Evolutionary conservation across 129 eudicot genomes (phyloP).

Genomic region (Cynara cardunculus): DNA sequence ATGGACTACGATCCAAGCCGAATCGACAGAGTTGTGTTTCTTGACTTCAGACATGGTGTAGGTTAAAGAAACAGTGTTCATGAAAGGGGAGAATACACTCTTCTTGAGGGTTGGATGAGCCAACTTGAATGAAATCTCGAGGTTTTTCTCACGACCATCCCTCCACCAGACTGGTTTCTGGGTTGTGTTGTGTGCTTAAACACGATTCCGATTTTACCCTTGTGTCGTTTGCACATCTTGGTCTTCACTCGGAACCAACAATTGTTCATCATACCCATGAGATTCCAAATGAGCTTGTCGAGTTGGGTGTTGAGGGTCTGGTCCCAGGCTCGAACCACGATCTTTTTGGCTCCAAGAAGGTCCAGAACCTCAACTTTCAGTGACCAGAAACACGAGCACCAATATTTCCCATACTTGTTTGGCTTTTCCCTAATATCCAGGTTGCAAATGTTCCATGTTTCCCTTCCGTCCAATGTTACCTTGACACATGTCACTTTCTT

Average conservation of each 20-base stretch:
- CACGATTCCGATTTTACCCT: slow-evolving; percentile 84
- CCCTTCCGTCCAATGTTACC: slow-evolving; percentile 92
- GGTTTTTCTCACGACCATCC: slow-evolving; percentile 90
- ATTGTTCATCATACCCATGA: slow-evolving; percentile 99
- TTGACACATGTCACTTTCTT: slow-evolving; percentile 94
- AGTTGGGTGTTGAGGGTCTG: slow-evolving; percentile 91
- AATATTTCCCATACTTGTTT: slow-evolving; percentile 73
- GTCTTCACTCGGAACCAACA: slow-evolving; percentile 95
- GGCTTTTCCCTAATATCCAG: slow-evolving; percentile 78
- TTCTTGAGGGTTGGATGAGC: slow-evolving; percentile 49
- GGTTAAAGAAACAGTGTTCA: slow-evolving; percentile 61
- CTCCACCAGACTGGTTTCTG: slow-evolving; percentile 87
- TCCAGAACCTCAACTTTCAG: slow-evolving; percentile 89
- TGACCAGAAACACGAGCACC: slow-evolving; percentile 99
- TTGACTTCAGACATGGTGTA: slow-evolving; percentile 65
- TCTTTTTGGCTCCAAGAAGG: slow-evolving; percentile 74
- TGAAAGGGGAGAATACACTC: slow-evolving; percentile 77
- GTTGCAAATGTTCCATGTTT: slow-evolving; percentile 62
- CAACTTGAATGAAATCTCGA: slow-evolving; percentile 43
- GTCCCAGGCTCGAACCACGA: slow-evolving; percentile 96
- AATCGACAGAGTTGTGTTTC: slow-evolving; percentile 74
- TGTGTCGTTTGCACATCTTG: slow-evolving; percentile 91
- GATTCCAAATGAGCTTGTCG: slow-evolving; percentile 93
- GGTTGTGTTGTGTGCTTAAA: slow-evolving; percentile 99
- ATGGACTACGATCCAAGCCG: slow-evolving; percentile 96